These are phyloP conservation scores for Zasmidium cellare DNA, from an alignment of 2,329 filamentous ascomycete species.

Conservation along the genomic window DNA sequence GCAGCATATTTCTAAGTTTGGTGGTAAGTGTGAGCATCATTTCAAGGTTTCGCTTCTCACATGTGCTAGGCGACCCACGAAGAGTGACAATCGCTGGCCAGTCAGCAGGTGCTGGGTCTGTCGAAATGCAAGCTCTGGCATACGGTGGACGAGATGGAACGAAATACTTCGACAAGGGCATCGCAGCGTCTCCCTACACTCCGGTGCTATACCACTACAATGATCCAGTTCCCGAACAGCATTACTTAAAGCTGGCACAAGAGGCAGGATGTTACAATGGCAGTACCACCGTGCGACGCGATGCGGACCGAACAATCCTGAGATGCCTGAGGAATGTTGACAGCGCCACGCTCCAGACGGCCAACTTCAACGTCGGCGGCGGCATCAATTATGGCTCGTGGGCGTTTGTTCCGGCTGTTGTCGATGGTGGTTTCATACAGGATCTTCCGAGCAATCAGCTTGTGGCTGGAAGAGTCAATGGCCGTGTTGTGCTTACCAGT, in stretches of 20 bases:
- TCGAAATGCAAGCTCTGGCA: conserved; percentile 37
- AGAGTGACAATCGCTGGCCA: conserved; percentile 46
- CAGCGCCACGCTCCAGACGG: conserved; percentile 37
- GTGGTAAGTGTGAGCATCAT: background rate
- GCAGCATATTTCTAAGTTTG: conserved; percentile 34
- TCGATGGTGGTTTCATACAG: conserved; percentile 43
- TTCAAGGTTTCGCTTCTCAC: background rate
- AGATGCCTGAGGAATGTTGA: conserved; percentile 42
- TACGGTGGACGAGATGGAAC: conserved; percentile 25
- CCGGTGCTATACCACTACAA: conserved; percentile 50
- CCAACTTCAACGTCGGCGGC: conserved; percentile 36
- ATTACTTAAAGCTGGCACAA: conserved; percentile 47
- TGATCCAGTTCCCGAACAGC: conserved; percentile 46
- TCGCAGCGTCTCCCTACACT: conserved; percentile 44
- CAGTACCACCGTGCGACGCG: background rate
- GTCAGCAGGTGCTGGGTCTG: conserved; percentile 40
- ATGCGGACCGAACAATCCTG: conserved; percentile 38
- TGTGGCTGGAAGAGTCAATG: conserved; percentile 38
- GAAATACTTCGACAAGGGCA: conserved; percentile 30
- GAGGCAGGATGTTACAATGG: conserved; percentile 32
- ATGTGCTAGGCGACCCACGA: conserved; percentile 14
- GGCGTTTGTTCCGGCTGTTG: conserved; percentile 43
- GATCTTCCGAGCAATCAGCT: conserved; percentile 40
- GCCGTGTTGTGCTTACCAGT: conserved; percentile 37
- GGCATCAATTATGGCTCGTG: conserved; percentile 40